Percentiles rank a stretch among this genome's conserved stretches.
Conservation (phyloP, 345 rosid genomes). For the Gossypium raimondii region DNA sequence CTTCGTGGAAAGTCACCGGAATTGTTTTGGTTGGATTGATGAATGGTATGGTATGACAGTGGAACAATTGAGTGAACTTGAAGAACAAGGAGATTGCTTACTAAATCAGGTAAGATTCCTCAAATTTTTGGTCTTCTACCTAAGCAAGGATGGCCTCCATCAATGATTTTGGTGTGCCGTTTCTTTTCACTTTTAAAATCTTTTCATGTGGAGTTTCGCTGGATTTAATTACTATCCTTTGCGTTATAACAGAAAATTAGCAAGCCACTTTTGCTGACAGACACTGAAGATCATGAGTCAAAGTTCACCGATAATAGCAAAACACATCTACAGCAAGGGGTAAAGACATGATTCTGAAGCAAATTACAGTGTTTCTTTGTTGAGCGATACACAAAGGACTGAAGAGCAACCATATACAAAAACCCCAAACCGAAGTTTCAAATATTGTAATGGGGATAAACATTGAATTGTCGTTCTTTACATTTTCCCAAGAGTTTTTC, state of each 20-base stretch:
- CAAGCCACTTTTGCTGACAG: constrained; percentile 11
- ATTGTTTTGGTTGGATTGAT: constrained; percentile 67
- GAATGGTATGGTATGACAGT: constrained; percentile 63
- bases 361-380: not conserved
- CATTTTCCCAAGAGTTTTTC: not conserved
- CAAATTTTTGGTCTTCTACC: not conserved
- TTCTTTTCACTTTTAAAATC: too few species aligned
- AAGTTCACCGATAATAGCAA: constrained; percentile 18
- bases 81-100: constrained; percentile 29
- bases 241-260: constrained; percentile 27
- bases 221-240: not conserved
- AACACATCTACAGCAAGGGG: constrained; percentile 14
- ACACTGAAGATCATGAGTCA: constrained; percentile 21
- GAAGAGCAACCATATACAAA: not conserved
- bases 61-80: constrained; percentile 45
- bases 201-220: not conserved
- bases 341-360: constrained; percentile 20
- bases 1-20: constrained; percentile 45
- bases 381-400: not conserved
- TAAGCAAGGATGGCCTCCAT: not conserved
- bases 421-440: not conserved
- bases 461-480: not conserved
- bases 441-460: not conserved
- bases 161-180: too few species aligned
- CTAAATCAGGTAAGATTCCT: constrained; percentile 41